Percentiles rank a stretch among this genome's conserved stretches.
Conservation (phyloP, 257 asterid genomes). For the Coffea eugenioides region DNA sequence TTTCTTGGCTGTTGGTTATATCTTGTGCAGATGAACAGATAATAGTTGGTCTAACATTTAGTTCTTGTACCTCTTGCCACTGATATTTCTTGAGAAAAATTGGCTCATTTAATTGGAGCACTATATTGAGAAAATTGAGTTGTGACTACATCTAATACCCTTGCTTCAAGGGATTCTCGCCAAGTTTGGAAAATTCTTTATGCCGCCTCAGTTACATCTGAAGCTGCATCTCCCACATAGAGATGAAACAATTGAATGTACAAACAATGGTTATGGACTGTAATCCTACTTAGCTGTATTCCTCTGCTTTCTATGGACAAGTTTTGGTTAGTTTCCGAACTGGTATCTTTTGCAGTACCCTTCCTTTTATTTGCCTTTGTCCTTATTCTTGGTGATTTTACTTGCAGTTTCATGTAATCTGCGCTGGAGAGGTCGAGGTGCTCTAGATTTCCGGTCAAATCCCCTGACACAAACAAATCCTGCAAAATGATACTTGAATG, state of each 20-base stretch:
- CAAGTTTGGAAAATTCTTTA: constrained; percentile 19
- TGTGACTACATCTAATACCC: constrained; percentile 32
- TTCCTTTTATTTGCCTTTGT: constrained; percentile 13
- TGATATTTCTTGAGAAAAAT: constrained; percentile 4
- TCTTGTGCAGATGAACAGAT: not conserved
- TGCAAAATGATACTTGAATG: constrained; percentile 25
- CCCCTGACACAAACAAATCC: constrained; percentile 55
- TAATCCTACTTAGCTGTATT: constrained; percentile 30
- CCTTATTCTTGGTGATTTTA: constrained; percentile 24
- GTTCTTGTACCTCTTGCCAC: not conserved
- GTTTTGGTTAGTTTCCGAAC: constrained; percentile 26
- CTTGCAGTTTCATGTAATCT: constrained; percentile 41
- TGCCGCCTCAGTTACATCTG: constrained; percentile 33
- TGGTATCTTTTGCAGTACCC: constrained; percentile 26
- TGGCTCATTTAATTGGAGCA: constrained; percentile 45
- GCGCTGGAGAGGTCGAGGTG: constrained; percentile 37
- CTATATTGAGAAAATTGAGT: constrained; percentile 21
- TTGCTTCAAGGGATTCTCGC: constrained; percentile 25
- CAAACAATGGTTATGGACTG: constrained; percentile 21
- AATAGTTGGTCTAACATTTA: no score
- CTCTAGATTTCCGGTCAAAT: constrained; percentile 28
- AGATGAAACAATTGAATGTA: constrained; percentile 32
- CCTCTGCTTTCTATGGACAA: constrained; percentile 26
- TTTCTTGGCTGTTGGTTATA: not conserved
- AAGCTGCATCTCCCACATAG: constrained; percentile 28